A percentile compares a stretch with the other conserved stretches of the same genome.
phyloP scores from a whole-genome alignment of 176 grass and related monocot genomes.

The Lolium perenne region DNA sequence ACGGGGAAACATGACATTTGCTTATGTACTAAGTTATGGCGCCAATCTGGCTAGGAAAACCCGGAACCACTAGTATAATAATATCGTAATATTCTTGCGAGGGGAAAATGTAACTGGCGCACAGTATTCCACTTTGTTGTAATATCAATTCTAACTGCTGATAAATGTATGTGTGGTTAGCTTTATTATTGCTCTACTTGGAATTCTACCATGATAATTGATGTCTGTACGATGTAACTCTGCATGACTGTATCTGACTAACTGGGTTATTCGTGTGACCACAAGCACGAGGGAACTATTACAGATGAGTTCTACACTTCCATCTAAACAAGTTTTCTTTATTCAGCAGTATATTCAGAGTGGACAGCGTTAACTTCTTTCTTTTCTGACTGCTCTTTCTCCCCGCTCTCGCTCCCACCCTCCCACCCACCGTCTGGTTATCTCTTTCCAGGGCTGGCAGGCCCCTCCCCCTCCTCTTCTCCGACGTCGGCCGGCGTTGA shows the following conservation, averaged over 20 bases:
- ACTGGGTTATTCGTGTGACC: not conserved
- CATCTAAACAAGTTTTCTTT: not conserved
- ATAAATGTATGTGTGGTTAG: slow-evolving; percentile 38
- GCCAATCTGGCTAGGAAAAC: slow-evolving; percentile 44
- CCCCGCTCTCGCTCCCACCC: too few relatives aligned
- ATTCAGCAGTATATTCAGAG: not conserved
- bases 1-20: slow-evolving; percentile 34
- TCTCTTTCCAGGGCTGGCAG: too few relatives aligned
- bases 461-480: too few relatives aligned
- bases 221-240: not conserved
- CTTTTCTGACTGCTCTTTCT: too few relatives aligned
- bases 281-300: slow-evolving; percentile 8
- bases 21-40: slow-evolving; percentile 74
- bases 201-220: slow-evolving; percentile 2
- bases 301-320: not conserved
- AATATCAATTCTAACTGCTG: slow-evolving; percentile 31
- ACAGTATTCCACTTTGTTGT: slow-evolving; percentile 43
- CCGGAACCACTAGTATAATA: not conserved
- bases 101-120: not conserved
- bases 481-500: too few relatives aligned
- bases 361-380: too few relatives aligned
- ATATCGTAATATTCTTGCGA: slow-evolving; percentile 41
- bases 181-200: slow-evolving; percentile 23
- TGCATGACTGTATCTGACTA: not conserved
- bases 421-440: too few relatives aligned